Evolutionary conservation across 768 basidiomycete genomes (phyloP), one percentile per base, ranked within the genome.

Genomic region (Cystofilobasidium ferigula): DNA sequence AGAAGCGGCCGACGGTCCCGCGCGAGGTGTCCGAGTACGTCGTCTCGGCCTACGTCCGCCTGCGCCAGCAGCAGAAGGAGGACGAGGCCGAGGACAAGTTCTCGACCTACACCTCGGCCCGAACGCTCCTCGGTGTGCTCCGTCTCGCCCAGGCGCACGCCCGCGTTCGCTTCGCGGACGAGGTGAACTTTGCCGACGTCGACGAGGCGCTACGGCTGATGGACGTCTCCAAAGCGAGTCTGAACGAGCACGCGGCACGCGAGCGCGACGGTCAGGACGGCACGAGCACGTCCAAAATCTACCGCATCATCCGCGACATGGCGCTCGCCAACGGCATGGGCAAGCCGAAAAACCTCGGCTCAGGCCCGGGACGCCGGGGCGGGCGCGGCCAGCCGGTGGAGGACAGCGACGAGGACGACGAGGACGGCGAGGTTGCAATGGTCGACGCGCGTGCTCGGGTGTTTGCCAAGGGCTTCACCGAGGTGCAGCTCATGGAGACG

Each of bases 191-290:
- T 63, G 81, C 82, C 43, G 95, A 99, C 73, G 92, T 99, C 16
- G 92, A 98, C 73, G 95, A 98, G 77, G 95, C 95, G 2, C 79
- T 99, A 69, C 85, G 95, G 43, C 79, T 99, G 68, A 98, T 99
- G 93, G 90, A 92, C 67, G 90, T 88, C 71, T 90, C 88, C 78
- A 99, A 98, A 76, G 87, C 89, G 73, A 89, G 86, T 72, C 78
- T 99, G 71, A 80, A 84, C 62, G 76, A 76, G 57, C 71, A 75
- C 67, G 89, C 93, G 53, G 89, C 89, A 14, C 82, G 84, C 24
- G 86, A 86, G 48, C 80, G 81, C 51, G 86, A 84, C 38, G 79
- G 78, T 34, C 79, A 80, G 5, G 94, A 99, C 73, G 82, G 83
- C 70, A 89, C 92, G 26, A 80, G 82, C 59, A 80, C 84, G 67